Evolutionary conservation across 805 yeast species (phyloP).

Genomic region (Pichia deserticola): DNA sequence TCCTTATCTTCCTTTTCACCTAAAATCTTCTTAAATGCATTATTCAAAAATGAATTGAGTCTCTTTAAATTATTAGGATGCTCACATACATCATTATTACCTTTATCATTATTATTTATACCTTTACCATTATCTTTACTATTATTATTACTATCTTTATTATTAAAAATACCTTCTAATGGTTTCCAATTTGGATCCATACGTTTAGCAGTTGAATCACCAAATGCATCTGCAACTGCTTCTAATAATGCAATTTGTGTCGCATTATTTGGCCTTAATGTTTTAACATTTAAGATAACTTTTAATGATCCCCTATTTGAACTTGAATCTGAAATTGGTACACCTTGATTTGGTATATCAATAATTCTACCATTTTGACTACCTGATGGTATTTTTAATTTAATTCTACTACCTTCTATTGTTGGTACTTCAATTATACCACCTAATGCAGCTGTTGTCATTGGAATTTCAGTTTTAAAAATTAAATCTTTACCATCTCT

Average conservation of each 20-base stretch:
- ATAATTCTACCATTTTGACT: constrained; percentile 70
- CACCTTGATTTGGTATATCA: constrained; percentile 80
- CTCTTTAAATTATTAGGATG: constrained; percentile 46
- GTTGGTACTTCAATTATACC: constrained; percentile 91
- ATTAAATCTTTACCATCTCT: constrained; percentile 63
- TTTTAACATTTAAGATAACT: constrained; percentile 63
- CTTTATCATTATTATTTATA: neutral
- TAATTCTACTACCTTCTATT: constrained; percentile 60
- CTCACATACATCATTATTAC: constrained; percentile 15
- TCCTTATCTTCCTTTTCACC: constrained; percentile 20
- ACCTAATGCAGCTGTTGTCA: constrained; percentile 96
- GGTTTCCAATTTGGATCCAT: constrained; percentile 44
- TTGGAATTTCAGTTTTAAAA: constrained; percentile 61
- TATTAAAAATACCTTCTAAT: constrained; percentile 19
- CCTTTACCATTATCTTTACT: neutral
- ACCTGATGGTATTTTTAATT: constrained; percentile 76
- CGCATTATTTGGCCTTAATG: constrained; percentile 68
- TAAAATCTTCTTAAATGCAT: constrained; percentile 43
- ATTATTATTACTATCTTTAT: neutral
- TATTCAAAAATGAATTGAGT: constrained; percentile 51
- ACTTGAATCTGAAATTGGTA: constrained; percentile 47
- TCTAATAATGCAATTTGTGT: constrained; percentile 86
- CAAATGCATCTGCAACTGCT: constrained; percentile 86
- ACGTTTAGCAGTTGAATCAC: constrained; percentile 73
- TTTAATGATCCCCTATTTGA: constrained; percentile 66